These are phyloP conservation scores for Candida chilensis DNA, from an alignment of 805 yeast species.

Conservation along the genomic window DNA sequence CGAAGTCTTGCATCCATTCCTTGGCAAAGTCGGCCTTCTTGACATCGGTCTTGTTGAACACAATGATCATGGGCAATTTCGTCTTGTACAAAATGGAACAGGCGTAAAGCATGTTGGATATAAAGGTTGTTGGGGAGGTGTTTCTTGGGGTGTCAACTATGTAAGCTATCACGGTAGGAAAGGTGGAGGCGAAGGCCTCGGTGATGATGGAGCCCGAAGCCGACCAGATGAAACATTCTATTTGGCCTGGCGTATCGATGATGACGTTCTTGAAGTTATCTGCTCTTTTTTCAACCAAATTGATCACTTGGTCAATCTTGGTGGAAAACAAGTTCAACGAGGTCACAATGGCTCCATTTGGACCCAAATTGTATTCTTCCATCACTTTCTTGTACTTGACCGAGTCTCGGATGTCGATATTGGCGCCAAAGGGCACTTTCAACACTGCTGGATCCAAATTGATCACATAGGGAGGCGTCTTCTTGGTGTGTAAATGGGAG, in stretches of 20 bases:
- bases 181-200: slow-evolving; percentile 91
- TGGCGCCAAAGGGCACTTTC: slow-evolving; percentile 88
- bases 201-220: slow-evolving; percentile 96
- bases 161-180: slow-evolving; percentile 94
- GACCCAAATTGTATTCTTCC: slow-evolving; percentile 93
- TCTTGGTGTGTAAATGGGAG: slow-evolving; percentile 70
- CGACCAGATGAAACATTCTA: slow-evolving; percentile 97
- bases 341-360: slow-evolving; percentile 97
- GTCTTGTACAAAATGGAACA: slow-evolving; percentile 95
- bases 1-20: slow-evolving; percentile 98
- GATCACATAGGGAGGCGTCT: slow-evolving; percentile 80
- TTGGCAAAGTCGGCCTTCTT: slow-evolving; percentile 78
- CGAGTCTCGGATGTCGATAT: slow-evolving; percentile 93
- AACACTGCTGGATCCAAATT: slow-evolving; percentile 95
- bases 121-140: slow-evolving; percentile 90
- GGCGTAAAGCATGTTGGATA: slow-evolving; percentile 97
- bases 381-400: slow-evolving; percentile 92
- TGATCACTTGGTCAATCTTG: slow-evolving; percentile 91
- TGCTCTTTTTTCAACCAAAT: slow-evolving; percentile 71
- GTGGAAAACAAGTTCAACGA: slow-evolving; percentile 88
- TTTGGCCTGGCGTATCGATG: slow-evolving; percentile 97
- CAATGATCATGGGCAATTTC: slow-evolving; percentile 92
- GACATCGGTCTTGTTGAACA: slow-evolving; percentile 92
- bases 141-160: slow-evolving; percentile 95
- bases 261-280: slow-evolving; percentile 56